Base-by-base conservation (phyloP, 1,284 basidiomycete genomes). In the Leccinum colubrinum region DNA sequence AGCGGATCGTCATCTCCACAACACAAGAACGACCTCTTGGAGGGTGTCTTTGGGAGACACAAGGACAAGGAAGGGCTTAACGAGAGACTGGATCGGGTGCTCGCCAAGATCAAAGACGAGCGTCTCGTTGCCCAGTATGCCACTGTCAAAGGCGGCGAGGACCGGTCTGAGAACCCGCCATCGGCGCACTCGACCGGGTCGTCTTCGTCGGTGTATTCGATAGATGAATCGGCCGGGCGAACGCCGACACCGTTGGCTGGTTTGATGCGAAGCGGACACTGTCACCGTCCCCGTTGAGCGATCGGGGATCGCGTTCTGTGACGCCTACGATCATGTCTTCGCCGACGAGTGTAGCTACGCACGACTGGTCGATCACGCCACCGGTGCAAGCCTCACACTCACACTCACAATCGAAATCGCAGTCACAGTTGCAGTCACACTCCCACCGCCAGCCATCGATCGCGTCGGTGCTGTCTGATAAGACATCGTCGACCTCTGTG, bases 41-140 rank as follows among this genome's bases (percentile, higher is more conserved):
- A 27, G 27, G 6, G 27, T 27, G 27, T 27, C 27, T 27, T 27
- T 27, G 27, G 27, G 27, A 27, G 27, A 27, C 27, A 27, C 27
- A 27, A 27, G 27, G 27, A 27, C 27, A 27, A 27, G 27, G 27
- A 27, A 27, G 27, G 27, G 27, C 27, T 27, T 27, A 27, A 27
- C 27, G 27, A 27, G 27, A 27, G 90, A 68, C 59, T 95, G 17
- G 88, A 92, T 59, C 82, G 93, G 3, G 90, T 95, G 3, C 80
- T 95, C 54, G 85, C 83, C 72, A 93, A 91, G 76, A 86, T 90
- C 68, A 86, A 86, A 74, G 86, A 80, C 52, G 79, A 78, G 57
- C 77, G 77, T 48, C 70, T 72, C 12, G 72, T 70, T 1, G 50
- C 20, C 30, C 69, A 69, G 56, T 72, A 67, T 50, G 69, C 58